Evolutionary conservation across 106 monocot species (phyloP), one percentile per base, ranked within the genome.

Genomic region (Phalaenopsis aphrodite): DNA sequence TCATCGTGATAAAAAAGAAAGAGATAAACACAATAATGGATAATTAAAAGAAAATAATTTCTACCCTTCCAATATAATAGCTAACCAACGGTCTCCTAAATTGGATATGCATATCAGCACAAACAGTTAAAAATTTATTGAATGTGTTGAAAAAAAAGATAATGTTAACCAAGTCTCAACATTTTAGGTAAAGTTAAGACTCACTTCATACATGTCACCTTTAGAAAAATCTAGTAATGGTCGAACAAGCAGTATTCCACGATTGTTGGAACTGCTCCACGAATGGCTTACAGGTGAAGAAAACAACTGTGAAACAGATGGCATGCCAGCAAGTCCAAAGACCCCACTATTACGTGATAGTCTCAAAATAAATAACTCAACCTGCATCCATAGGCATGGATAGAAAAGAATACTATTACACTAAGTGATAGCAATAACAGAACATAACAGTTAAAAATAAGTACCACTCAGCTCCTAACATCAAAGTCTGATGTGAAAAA

Each of bases 291-390:
- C 16, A 74, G 82, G 38, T 55, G 76, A 42, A 8, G 89, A 85
- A 85, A 95, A 99, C 76, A 91, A 81, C 67, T 99, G 95, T 66
- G 94, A 94, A 83, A 85, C 83, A 83, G 91, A 99, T 58, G 99
- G 87, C 95, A 95, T 99, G 48, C 99, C 94, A 83, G 99, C 99
- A 85, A 99, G 94, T 23, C 99, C 99, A 82, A 94, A 82, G 64
- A 99, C 85, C 75, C 99, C 95, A 86, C 99, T 99, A 57, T 88
- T 88, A 21, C 99, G 94, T 48, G 99, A 99, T 74, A 95, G 78
- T 85, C 99, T 94, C 72, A 99, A 85, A 85, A 99, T 81, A 64
- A 99, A 93, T 21, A 99, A 82, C 55, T 99, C 99, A 83, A 91
- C 99, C 99, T 97, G 87, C 84, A 88, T 52, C 75, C 82, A 83